Base-by-base conservation (phyloP, 108 stramenopile species). In the Discostella stelligeroides region DNA sequence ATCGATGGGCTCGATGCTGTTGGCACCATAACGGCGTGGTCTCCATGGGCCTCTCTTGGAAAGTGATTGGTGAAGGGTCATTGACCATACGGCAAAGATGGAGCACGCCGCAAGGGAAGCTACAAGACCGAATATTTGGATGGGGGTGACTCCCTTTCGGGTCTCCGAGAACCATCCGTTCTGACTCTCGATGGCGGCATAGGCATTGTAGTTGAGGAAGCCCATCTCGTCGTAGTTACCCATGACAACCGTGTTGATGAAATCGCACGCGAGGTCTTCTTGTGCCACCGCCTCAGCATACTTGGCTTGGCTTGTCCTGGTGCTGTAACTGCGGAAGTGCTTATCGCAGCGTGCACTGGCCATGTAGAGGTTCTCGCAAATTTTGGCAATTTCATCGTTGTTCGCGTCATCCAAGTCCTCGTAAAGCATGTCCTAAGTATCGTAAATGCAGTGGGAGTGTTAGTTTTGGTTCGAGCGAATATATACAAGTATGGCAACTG, bases 191-290 rank as follows among this genome's bases (percentile, higher is more conserved):
- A 21, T 7, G 0, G 24, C 23, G 54, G 62, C 25, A 50, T 63
- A 55, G 9, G 28, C 40, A 11, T 54, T 37, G 2, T 80, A 38
- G 46, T 56, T 57, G 30, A 86, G 82, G n/a, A 84, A 78, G 10
- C 92, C 92, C 55, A 70, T 78, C 65, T 90, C 89, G 57, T 90
- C 80, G 53, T 88, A 90, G 17, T 69, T 81, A 11, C 88, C 86
- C 51, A 77, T 72, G 30, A 90, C 70, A 12, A 93, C 54, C 59
- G 74, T 84, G 20, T 79, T 63, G 55, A 93, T 89, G 69, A 90
- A 90, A 46, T 64, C 79, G 56, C 92, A 93, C 11, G 84, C 73
- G 8, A 49, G 34, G 10, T 72, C 49, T 63, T 87, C 82, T 15
- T 72, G 59, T 11, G 61, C 68, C 45, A 27, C 62, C 47, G 59